A percentile compares a stretch with the other conserved stretches of the same genome.
Evolutionary conservation across 768 basidiomycete genomes (phyloP).

Genomic region (Russula earlei): DNA sequence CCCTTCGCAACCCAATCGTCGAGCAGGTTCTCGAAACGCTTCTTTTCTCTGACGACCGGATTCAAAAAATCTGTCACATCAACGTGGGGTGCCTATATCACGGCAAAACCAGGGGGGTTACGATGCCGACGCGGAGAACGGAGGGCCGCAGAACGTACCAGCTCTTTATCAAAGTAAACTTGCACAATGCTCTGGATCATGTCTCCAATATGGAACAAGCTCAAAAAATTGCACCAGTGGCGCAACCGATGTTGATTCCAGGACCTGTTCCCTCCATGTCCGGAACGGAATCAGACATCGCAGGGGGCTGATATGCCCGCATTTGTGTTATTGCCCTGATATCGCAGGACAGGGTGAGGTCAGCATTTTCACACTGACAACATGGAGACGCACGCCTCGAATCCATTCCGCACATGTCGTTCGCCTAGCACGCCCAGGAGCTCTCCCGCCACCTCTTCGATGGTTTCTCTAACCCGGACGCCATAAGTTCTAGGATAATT

Average conservation of each 20-base stretch:
- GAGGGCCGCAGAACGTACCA: slow-evolving; percentile 40
- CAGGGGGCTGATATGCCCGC: slow-evolving; percentile 81
- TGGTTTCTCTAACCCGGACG: slow-evolving; percentile 78
- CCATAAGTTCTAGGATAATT: slow-evolving; percentile 85
- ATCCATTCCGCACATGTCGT: slow-evolving; percentile 73
- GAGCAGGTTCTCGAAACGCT: slow-evolving; percentile 83
- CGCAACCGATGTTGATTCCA: slow-evolving; percentile 44
- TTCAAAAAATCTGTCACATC: slow-evolving; percentile 93
- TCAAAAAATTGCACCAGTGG: slow-evolving; percentile 96
- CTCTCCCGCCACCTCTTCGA: slow-evolving; percentile 88
- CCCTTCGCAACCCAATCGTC: slow-evolving; percentile 93
- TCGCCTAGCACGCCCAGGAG: slow-evolving; percentile 70
- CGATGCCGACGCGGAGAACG: neutral
- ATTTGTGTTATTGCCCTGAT: slow-evolving; percentile 81
- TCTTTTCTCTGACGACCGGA: slow-evolving; percentile 90
- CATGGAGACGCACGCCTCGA: slow-evolving; percentile 32
- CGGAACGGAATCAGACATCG: slow-evolving; percentile 41
- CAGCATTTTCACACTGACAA: neutral
- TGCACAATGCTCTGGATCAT: slow-evolving; percentile 97
- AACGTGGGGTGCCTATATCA: slow-evolving; percentile 65
- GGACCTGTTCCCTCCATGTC: slow-evolving; percentile 46
- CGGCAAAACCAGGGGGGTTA: neutral
- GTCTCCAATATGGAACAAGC: slow-evolving; percentile 91
- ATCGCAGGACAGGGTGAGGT: neutral
- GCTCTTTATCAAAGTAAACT: slow-evolving; percentile 95